These are phyloP conservation scores for Heracleum sosnowskyi DNA, from an alignment of 129 eudicot species.

Conservation along the genomic window DNA sequence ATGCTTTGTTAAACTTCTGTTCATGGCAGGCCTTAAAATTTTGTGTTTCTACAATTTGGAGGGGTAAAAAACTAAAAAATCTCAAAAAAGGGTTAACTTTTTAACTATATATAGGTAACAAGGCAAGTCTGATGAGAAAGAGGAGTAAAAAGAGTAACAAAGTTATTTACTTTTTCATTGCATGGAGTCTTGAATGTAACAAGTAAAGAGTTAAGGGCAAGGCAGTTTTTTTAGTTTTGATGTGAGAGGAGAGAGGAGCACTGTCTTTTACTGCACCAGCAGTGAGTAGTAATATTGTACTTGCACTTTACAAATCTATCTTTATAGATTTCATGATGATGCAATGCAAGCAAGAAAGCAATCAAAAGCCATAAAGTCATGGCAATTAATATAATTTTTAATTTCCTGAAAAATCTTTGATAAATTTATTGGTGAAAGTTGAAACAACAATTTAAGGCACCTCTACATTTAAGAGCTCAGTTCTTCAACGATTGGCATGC, in stretches of 20 bases:
- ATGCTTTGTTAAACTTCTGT: constrained; percentile 31
- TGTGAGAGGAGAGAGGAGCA: constrained; percentile 1
- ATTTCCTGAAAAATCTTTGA: neutral
- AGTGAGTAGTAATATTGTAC: constrained; percentile 9
- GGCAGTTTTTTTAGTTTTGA: constrained; percentile 1
- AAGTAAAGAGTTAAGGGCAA: constrained; percentile 29
- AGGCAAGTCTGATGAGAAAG: constrained; percentile 23
- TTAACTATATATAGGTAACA: constrained; percentile 5
- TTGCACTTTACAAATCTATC: neutral
- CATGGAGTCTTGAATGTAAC: constrained; percentile 17
- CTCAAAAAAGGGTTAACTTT: constrained; percentile 14
- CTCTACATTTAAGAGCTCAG: neutral
- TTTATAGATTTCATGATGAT: neutral
- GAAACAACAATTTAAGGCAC: neutral
- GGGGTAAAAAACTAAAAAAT: neutral
- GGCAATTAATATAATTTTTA: neutral
- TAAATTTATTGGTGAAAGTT: neutral
- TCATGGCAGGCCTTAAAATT: constrained; percentile 8
- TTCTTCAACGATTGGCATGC: too few species aligned
- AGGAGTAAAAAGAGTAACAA: constrained; percentile 26
- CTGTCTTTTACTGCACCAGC: constrained; percentile 8
- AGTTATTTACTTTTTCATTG: constrained; percentile 19
- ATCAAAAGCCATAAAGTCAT: neutral
- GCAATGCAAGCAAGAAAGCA: constrained; percentile 8
- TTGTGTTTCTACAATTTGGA: neutral